Conservation (phyloP, 2,329 filamentous ascomycete species). For the Scedosporium aurantiacum region DNA sequence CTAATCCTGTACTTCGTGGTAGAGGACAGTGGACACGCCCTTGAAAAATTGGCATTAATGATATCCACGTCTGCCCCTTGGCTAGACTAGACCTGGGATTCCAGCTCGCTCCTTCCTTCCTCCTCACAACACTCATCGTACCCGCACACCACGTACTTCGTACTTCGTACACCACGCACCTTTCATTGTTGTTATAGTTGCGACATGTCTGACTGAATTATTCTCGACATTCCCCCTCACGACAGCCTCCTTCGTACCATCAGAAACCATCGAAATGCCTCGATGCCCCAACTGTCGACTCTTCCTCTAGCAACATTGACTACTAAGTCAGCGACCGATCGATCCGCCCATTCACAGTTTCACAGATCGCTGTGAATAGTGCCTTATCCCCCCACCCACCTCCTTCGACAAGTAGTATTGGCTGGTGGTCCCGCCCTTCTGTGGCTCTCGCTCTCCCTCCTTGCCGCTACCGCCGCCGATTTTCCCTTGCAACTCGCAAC, state of each 20-base stretch:
- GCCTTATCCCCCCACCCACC: not conserved
- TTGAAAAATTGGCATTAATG: not conserved
- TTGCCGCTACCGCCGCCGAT: not conserved
- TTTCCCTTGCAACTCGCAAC: not conserved
- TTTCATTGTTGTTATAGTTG: too few species aligned
- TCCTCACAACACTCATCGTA: not conserved
- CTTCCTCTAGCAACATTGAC: not conserved
- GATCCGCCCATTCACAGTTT: not conserved
- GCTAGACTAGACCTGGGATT: not conserved
- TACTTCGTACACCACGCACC: too few species aligned
- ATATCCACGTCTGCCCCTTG: not conserved
- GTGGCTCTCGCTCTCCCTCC: not conserved
- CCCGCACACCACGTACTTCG: not conserved
- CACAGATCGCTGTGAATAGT: not conserved
- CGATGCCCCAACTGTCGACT: not conserved
- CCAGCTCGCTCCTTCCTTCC: not conserved
- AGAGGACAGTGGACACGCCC: not conserved
- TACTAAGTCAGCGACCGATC: not conserved
- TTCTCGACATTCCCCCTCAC: too few species aligned
- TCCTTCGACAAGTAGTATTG: not conserved
- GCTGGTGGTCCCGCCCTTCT: not conserved
- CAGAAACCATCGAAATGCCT: not conserved
- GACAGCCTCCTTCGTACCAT: too few species aligned
- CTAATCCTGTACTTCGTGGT: too few species aligned
- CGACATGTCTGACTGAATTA: too few species aligned